Conservation (phyloP, 2,329 filamentous ascomycete genomes). For the Metarhizium album region DNA sequence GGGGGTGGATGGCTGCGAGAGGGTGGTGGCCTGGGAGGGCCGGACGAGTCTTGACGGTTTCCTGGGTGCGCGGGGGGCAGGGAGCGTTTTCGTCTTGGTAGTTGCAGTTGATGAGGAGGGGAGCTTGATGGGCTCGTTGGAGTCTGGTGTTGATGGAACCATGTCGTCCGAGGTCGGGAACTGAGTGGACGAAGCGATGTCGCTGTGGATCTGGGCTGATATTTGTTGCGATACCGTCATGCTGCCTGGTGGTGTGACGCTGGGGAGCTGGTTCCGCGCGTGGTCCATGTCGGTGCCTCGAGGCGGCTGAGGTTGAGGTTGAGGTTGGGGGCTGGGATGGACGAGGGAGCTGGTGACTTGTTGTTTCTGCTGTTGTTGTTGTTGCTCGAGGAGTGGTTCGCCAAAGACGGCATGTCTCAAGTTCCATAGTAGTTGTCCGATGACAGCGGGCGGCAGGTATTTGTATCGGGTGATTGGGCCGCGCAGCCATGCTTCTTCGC, state of each 20-base stretch:
- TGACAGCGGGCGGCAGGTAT: slow-evolving; percentile 45
- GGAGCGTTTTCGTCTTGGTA: too few species aligned
- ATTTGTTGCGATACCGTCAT: slow-evolving; percentile 39
- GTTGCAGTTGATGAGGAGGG: slow-evolving; percentile 2
- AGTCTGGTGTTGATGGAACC: slow-evolving; percentile 23
- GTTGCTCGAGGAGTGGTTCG: slow-evolving; percentile 11
- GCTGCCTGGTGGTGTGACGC: slow-evolving; percentile 8
- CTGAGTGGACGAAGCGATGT: slow-evolving; percentile 30
- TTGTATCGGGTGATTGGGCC: slow-evolving; percentile 38
- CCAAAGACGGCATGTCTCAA: slow-evolving; percentile 39
- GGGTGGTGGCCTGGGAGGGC: slow-evolving; percentile 27
- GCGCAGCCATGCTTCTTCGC: slow-evolving; percentile 42
- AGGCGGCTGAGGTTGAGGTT: background rate
- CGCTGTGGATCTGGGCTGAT: slow-evolving; percentile 38
- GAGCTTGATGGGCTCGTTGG: slow-evolving; percentile 5
- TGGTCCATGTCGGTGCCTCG: background rate
- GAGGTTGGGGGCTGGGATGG: background rate
- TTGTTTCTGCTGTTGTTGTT: too few species aligned
- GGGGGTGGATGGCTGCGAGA: slow-evolving; percentile 24
- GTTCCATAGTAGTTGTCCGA: slow-evolving; percentile 48
- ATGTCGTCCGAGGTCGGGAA: slow-evolving; percentile 14
- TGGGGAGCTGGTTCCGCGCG: background rate
- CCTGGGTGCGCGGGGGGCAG: slow-evolving; percentile 9
- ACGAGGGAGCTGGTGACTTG: background rate
- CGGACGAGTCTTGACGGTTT: slow-evolving; percentile 4